Conservation (phyloP, 495 filamentous ascomycete species). For the Cladorrhinum samala region DNA sequence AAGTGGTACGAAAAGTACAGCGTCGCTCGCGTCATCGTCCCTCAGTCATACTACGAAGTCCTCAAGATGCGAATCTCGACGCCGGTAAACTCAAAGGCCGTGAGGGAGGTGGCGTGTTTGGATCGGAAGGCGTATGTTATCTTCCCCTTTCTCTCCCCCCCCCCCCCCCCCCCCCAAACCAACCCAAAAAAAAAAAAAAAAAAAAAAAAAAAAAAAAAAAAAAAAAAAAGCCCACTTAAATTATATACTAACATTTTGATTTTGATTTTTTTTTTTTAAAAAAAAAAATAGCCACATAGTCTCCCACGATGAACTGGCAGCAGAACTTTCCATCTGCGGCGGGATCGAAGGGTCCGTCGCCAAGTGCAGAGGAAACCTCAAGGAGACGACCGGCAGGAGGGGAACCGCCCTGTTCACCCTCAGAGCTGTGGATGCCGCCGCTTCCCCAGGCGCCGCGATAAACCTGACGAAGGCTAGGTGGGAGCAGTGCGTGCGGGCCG, state of each 20-base stretch:
- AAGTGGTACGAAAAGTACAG: slow-evolving; percentile 17
- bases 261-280: too few relatives aligned
- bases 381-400: slow-evolving; percentile 33
- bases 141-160: neutral
- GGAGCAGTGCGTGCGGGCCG: slow-evolving; percentile 46
- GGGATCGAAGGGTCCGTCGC: slow-evolving; percentile 37
- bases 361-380: slow-evolving; percentile 35
- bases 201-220: too few relatives aligned
- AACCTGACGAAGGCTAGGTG: slow-evolving; percentile 46
- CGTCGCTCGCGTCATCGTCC: slow-evolving; percentile 18
- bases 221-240: too few relatives aligned
- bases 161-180: neutral
- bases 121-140: slow-evolving; percentile 30
- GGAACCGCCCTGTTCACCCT: slow-evolving; percentile 46
- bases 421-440: slow-evolving; percentile 18
- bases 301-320: slow-evolving; percentile 48
- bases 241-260: neutral
- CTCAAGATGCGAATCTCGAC: slow-evolving; percentile 29
- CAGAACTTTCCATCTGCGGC: slow-evolving; percentile 49
- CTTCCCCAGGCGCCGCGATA: slow-evolving; percentile 34
- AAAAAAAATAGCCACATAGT: slow-evolving; percentile 37
- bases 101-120: slow-evolving; percentile 29
- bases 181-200: too few relatives aligned
- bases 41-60: slow-evolving; percentile 30
- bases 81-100: slow-evolving; percentile 29